Evolutionary conservation across 2,329 filamentous ascomycete species (phyloP).

Genomic region (Verticillium klebahnii): DNA sequence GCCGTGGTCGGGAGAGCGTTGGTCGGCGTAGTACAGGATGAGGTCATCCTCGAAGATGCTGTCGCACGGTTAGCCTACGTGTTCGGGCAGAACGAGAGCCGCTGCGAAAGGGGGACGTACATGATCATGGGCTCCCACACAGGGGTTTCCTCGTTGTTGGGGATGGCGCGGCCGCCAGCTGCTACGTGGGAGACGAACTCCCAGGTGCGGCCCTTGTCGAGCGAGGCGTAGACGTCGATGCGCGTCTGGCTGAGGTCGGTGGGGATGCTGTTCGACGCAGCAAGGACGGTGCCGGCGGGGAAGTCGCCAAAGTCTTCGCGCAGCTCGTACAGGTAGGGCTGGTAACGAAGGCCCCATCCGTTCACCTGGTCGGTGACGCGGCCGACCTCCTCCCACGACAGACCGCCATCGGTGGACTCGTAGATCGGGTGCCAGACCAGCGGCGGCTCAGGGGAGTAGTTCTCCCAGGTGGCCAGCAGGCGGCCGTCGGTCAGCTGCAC

Average conservation of each 20-base stretch:
- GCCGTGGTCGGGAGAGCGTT: constrained; percentile 59
- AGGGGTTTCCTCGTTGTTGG: constrained; percentile 61
- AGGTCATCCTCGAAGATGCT: constrained; percentile 50
- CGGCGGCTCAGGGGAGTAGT: constrained; percentile 52
- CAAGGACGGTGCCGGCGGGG: constrained; percentile 57
- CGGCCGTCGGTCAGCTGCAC: constrained; percentile 27
- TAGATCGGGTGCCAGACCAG: constrained; percentile 51
- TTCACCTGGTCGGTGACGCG: constrained; percentile 60
- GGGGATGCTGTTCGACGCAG: constrained; percentile 56
- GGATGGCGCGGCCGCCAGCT: constrained; percentile 54
- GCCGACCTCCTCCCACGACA: constrained; percentile 60
- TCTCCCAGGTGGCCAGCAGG: constrained; percentile 47
- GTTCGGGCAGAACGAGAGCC: neutral
- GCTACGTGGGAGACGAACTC: constrained; percentile 63
- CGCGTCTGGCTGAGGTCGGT: constrained; percentile 57
- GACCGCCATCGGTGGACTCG: constrained; percentile 46
- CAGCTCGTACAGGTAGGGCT: constrained; percentile 64
- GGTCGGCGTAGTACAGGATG: constrained; percentile 67
- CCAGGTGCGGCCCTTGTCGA: constrained; percentile 59
- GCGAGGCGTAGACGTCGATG: constrained; percentile 65
- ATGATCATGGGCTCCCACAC: constrained; percentile 67
- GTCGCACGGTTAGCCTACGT: neutral
- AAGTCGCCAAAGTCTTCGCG: constrained; percentile 53
- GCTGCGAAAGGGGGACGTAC: neutral
- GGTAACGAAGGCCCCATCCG: constrained; percentile 62